Evolutionary conservation across 192 early-diverging fungal genomes (phyloP), one percentile per base, ranked within the genome.

Genomic region (Endogone sp.): DNA sequence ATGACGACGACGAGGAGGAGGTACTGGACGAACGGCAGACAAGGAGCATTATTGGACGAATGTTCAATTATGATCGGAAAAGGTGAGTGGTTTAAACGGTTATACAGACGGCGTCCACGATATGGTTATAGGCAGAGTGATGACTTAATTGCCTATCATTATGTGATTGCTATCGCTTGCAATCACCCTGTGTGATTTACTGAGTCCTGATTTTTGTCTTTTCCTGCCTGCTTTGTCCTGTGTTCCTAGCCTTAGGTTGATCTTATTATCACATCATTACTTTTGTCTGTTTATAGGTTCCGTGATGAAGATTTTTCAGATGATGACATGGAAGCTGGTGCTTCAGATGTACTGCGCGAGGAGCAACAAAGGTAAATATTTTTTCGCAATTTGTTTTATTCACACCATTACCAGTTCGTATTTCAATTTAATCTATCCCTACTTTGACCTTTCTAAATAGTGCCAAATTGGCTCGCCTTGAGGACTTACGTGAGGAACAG

Each of bases 241-340:
- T n/a, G n/a, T n/a, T n/a, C n/a, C n/a, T n/a, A n/a, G n/a, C n/a
- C n/a, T n/a, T n/a, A n/a, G n/a, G n/a, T n/a, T n/a, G n/a, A n/a
- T n/a, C n/a, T n/a, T n/a, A n/a, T n/a, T n/a, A n/a, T n/a, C n/a
- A n/a, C n/a, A n/a, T n/a, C n/a, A n/a, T n/a, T n/a, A n/a, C n/a
- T n/a, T n/a, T n/a, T n/a, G n/a, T n/a, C n/a, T n/a, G n/a, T n/a
- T n/a, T n/a, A n/a, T n/a, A 78, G 76, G 65, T 78, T 71, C 62
- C 63, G 44, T 3, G 59, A 78, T 65, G 76, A 78, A 16, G 21
- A 30, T 8, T 71, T 37, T 29, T 78, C 76, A n/a, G 76, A 78
- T 56, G 76, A 78, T 54, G 76, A 78, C 64, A 78, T 78, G 76
- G 76, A 78, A 32, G 76, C 72, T n/a, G 72, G 71, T 71, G 68